phyloP scores from a whole-genome alignment of 2,329 filamentous ascomycete species.

The Aaosphaeria pasadenensis region DNA sequence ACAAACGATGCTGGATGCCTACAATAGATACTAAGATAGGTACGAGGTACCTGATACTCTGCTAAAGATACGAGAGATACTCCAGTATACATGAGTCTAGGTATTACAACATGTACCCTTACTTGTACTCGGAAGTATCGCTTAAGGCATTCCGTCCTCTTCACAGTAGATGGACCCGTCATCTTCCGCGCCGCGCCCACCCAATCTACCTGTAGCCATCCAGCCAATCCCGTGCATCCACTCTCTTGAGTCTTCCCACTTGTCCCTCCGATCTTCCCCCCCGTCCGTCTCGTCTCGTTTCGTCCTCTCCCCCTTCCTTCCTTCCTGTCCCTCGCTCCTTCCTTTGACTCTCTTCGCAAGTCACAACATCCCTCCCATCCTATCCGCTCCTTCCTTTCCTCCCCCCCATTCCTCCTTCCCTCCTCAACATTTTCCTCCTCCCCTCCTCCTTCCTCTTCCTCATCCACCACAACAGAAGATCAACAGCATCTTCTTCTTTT shows the following conservation, averaged over 20 bases:
- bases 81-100: no score
- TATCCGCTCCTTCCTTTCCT: conserved; percentile 6
- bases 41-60: no score
- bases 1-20: no score
- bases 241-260: not conserved
- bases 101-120: no score
- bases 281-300: not conserved
- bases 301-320: not conserved
- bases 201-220: conserved; percentile 3
- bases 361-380: not conserved
- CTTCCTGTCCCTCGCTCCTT: conserved; percentile 10
- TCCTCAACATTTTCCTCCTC: no score
- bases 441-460: no score
- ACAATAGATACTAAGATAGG: no score
- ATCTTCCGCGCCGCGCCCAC: conserved; percentile 1
- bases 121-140: no score
- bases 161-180: conserved; percentile 13
- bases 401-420: conserved; percentile 4
- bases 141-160: conserved; percentile 10
- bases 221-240: conserved; percentile 1
- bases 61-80: no score
- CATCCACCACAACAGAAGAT: no score
- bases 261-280: not conserved
- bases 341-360: not conserved
- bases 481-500: no score